Evolutionary conservation across 768 basidiomycete genomes (phyloP), one percentile per base, ranked within the genome.

Genomic region (Russula ochroleuca): DNA sequence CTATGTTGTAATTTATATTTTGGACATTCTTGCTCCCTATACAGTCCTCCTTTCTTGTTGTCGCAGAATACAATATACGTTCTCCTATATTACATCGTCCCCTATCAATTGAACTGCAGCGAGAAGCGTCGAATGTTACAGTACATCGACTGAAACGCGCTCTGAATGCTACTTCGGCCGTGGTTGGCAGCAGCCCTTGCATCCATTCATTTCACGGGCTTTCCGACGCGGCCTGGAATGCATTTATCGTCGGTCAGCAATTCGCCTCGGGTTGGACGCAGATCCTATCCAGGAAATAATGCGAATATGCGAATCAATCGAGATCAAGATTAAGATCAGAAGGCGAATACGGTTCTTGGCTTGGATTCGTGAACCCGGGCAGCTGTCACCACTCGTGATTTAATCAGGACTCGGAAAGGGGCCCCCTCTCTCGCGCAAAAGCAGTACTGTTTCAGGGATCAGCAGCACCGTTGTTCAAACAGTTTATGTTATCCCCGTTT

Each of bases 281-380:
- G 63, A 64, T 64, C 63, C 58, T 58, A 54, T 48, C 37, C 38
- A 25, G 58, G 63, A 41, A 25, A 64, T 53, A 59, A 50, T 60
- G 63, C 58, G 63, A 64, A 64, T 64, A 50, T 60, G 63, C 58
- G 63, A 64, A 64, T 64, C 63, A 41, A 63, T 62, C 49, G 15
- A 41, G 62, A 57, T 50, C 62, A 28, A 25, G 21, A 53, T 53
- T 37, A 35, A 41, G 45, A 63, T 52, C 35, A 25, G 15, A 49
- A 49, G 43, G n/a, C 13, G 35, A 55, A 25, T 6, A 15, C 2
- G 28, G n/a, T n/a, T n/a, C 11, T 35, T 13, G 33, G 33, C 13
- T 14, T 37, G n/a, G 52, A 21, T 28, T 62, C 37, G 28, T 25
- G 35, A 48, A 15, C 25, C 31, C 6, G 21, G 57, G 28, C 37